Evolutionary conservation across 805 yeast genomes (phyloP).

Genomic region (Yarrowia sp.): DNA sequence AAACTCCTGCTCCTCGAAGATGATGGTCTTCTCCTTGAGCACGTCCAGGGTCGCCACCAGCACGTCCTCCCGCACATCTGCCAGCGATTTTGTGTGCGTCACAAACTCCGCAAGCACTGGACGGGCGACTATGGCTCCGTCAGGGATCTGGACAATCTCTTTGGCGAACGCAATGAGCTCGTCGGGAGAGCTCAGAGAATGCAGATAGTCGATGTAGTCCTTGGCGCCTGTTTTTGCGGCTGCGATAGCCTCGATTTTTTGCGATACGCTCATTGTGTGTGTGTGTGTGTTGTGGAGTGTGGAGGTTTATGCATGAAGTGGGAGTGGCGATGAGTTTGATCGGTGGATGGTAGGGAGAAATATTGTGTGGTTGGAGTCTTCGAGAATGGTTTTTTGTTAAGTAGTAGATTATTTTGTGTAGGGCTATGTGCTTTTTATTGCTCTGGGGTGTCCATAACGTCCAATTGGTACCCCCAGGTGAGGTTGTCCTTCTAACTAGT

Average conservation of each 20-base stretch:
- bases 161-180: constrained; percentile 12
- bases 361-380: too few species aligned
- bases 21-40: background rate
- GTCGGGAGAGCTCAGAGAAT: background rate
- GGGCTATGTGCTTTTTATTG: too few species aligned
- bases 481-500: too few species aligned
- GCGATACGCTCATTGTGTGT: background rate
- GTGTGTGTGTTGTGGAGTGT: background rate
- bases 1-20: constrained; percentile 34
- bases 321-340: background rate
- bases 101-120: constrained; percentile 22
- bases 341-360: too few species aligned
- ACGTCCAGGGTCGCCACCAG: background rate
- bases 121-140: constrained; percentile 20
- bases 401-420: too few species aligned
- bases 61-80: background rate
- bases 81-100: background rate
- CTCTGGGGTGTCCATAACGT: too few species aligned
- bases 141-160: constrained; percentile 4
- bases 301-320: too few species aligned
- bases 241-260: background rate
- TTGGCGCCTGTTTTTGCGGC: constrained; percentile 1
- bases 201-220: background rate
- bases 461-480: too few species aligned
- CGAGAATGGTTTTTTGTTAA: too few species aligned